These are phyloP conservation scores for Fragosphaeria purpurea DNA, from an alignment of 2,329 filamentous ascomycete genomes.

Conservation along the genomic window DNA sequence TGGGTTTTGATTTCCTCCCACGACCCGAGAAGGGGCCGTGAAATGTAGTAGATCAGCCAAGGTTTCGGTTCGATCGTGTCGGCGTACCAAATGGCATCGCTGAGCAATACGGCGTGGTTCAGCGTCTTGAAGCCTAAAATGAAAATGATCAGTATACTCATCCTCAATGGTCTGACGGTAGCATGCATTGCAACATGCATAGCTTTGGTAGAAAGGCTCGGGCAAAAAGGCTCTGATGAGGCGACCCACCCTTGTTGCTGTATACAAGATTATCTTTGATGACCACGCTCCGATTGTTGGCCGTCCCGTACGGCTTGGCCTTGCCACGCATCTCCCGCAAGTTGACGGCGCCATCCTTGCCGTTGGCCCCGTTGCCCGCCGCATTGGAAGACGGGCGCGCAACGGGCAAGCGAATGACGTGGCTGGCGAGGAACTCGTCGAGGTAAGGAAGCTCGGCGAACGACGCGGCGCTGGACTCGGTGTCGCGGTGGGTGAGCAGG, in stretches of 20 bases:
- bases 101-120: slow-evolving; percentile 77
- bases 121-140: slow-evolving; percentile 77
- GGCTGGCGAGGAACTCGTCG: slow-evolving; percentile 92
- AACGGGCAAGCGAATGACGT: slow-evolving; percentile 76
- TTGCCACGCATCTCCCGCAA: slow-evolving; percentile 83
- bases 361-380: slow-evolving; percentile 37
- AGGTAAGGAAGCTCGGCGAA: slow-evolving; percentile 75
- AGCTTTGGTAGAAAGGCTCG: no score
- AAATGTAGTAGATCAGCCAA: slow-evolving; percentile 97
- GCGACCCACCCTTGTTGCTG: slow-evolving; percentile 76
- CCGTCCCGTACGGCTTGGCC: slow-evolving; percentile 84
- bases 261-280: slow-evolving; percentile 90
- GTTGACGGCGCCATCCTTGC: slow-evolving; percentile 49
- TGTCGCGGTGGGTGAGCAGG: slow-evolving; percentile 77
- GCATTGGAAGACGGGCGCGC: slow-evolving; percentile 31
- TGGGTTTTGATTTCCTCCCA: slow-evolving; percentile 67
- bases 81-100: slow-evolving; percentile 79
- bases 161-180: no score
- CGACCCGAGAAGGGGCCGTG: slow-evolving; percentile 71
- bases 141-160: not conserved
- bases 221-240: not conserved
- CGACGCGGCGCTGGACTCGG: slow-evolving; percentile 60
- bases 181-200: no score
- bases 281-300: slow-evolving; percentile 87
- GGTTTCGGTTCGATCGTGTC: slow-evolving; percentile 81